Percentiles rank a stretch among this genome's conserved stretches.
These are phyloP conservation scores for Corylus heterophylla DNA, from an alignment of 306 rosid genomes.

Conservation along the genomic window DNA sequence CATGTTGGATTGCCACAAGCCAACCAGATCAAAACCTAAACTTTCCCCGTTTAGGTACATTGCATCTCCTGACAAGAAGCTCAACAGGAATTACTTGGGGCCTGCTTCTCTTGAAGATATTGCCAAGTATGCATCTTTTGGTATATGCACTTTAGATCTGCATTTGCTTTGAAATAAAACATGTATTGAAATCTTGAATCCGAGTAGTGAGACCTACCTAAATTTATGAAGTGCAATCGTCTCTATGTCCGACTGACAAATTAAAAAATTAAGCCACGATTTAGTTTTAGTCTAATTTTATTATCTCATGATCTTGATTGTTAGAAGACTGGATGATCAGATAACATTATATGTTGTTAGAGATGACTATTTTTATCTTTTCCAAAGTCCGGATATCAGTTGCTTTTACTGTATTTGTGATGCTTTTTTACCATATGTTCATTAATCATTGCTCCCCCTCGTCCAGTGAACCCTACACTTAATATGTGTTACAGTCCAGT, in stretches of 20 bases:
- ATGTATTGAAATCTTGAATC: not conserved
- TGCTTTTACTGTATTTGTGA: not conserved
- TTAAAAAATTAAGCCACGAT: not conserved
- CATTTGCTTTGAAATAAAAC: conserved; percentile 16
- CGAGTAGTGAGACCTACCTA: conserved; percentile 13
- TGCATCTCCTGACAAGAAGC: conserved; percentile 73
- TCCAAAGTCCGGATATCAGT: not conserved
- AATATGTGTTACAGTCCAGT: conserved; percentile 9
- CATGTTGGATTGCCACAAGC: conserved; percentile 20
- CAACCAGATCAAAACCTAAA: conserved; percentile 20
- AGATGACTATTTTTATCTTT: not conserved
- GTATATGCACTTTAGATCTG: conserved; percentile 8
- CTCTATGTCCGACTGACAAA: not conserved
- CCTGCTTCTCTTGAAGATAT: conserved; percentile 75
- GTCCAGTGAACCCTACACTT: not conserved
- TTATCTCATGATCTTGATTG: not conserved
- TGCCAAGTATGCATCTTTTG: conserved; percentile 59
- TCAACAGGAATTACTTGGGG: conserved; percentile 75
- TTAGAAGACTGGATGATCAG: not conserved
- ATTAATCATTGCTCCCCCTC: not conserved
- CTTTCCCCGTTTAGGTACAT: conserved; percentile 57
- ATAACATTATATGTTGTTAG: not conserved
- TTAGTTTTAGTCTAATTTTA: not conserved
- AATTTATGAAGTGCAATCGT: not conserved
- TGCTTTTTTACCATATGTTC: not conserved